These are phyloP conservation scores for Phytopythium helicoides DNA, from an alignment of 352 stramenopile species.

Conservation along the genomic window DNA sequence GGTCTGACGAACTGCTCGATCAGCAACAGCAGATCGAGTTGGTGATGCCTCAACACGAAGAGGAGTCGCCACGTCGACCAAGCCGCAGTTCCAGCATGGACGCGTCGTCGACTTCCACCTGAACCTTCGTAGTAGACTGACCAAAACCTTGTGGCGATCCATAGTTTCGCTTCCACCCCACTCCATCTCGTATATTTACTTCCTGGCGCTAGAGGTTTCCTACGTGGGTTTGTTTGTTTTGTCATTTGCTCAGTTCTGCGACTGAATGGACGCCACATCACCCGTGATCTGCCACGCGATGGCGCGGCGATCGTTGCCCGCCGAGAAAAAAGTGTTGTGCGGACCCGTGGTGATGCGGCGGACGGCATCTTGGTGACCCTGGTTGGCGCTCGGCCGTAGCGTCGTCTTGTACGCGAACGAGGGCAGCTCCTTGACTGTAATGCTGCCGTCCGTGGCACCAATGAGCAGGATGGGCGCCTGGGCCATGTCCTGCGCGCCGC, in stretches of 20 bases:
- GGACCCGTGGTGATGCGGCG: slow-evolving; percentile 71
- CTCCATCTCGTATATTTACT: too few relatives aligned
- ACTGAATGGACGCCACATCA: slow-evolving; percentile 60
- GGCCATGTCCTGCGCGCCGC: slow-evolving; percentile 56
- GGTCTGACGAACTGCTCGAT: slow-evolving; percentile 24
- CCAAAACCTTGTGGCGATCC: too few relatives aligned
- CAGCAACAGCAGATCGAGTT: slow-evolving; percentile 53
- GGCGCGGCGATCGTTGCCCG: slow-evolving; percentile 79
- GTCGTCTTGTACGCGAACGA: slow-evolving; percentile 86
- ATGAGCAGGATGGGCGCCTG: slow-evolving; percentile 76
- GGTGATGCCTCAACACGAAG: slow-evolving; percentile 45
- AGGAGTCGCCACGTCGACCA: slow-evolving; percentile 27
- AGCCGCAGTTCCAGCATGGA: neutral
- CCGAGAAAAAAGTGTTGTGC: slow-evolving; percentile 81
- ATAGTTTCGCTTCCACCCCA: too few relatives aligned
- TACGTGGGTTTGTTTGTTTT: neutral
- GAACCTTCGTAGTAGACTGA: too few relatives aligned
- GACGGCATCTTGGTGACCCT: slow-evolving; percentile 73
- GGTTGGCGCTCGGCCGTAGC: slow-evolving; percentile 52
- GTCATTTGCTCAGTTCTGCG: slow-evolving; percentile 31
- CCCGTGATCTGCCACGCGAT: slow-evolving; percentile 86
- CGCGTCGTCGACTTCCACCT: neutral
- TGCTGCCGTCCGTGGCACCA: slow-evolving; percentile 68
- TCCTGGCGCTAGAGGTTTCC: too few relatives aligned
- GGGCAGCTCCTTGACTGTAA: slow-evolving; percentile 82